phyloP scores from a whole-genome alignment of 2,329 filamentous ascomycete genomes.

The Lachnum nothofagi region DNA sequence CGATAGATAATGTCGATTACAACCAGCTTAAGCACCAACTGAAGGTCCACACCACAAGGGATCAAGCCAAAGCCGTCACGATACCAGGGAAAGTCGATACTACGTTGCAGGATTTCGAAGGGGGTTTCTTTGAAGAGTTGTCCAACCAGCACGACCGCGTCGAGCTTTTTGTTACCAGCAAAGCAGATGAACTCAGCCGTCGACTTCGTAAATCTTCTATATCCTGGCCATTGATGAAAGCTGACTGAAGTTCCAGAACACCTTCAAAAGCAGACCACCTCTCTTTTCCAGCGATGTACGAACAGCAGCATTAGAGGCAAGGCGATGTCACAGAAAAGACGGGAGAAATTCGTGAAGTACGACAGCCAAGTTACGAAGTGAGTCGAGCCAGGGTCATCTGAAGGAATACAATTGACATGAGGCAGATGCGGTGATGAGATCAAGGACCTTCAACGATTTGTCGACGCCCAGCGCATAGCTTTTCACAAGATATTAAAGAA shows the following conservation, averaged over 20 bases:
- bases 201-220: slow-evolving; percentile 53
- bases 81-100: slow-evolving; percentile 67
- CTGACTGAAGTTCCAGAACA: slow-evolving; percentile 20
- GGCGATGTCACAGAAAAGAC: slow-evolving; percentile 24
- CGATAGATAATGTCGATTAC: slow-evolving; percentile 78
- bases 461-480: slow-evolving; percentile 66
- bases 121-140: slow-evolving; percentile 66
- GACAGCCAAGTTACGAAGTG: slow-evolving; percentile 30
- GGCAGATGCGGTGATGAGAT: slow-evolving; percentile 64
- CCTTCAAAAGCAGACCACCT: slow-evolving; percentile 21
- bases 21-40: slow-evolving; percentile 81
- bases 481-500: slow-evolving; percentile 84
- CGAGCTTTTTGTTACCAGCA: slow-evolving; percentile 72
- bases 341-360: slow-evolving; percentile 29
- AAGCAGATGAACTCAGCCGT: slow-evolving; percentile 70
- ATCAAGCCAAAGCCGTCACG: slow-evolving; percentile 63
- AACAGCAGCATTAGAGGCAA: slow-evolving; percentile 19
- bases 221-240: not conserved
- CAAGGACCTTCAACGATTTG: slow-evolving; percentile 64
- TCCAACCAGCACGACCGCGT: slow-evolving; percentile 70
- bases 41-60: slow-evolving; percentile 70
- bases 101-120: slow-evolving; percentile 59
- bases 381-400: not conserved
- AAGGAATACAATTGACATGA: slow-evolving; percentile 8
- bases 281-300: slow-evolving; percentile 25